Evolutionary conservation across 257 asterid genomes (phyloP).

Genomic region (Petunia axillaris): DNA sequence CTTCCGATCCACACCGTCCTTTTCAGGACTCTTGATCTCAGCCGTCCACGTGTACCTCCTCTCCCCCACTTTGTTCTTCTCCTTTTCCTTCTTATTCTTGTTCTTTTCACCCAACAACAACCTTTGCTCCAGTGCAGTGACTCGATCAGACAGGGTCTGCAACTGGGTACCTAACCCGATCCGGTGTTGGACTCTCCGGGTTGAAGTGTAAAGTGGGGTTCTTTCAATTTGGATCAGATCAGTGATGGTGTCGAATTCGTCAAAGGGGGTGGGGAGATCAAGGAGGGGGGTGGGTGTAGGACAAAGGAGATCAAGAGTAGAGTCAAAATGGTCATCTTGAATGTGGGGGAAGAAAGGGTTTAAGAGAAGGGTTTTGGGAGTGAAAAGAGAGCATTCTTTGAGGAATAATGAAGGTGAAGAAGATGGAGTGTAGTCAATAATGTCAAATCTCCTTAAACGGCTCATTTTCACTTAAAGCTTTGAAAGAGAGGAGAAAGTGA

Average conservation of each 20-base stretch:
- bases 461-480: constrained; percentile 47
- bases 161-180: constrained; percentile 41
- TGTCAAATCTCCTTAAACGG: constrained; percentile 60
- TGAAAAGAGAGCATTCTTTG: constrained; percentile 43
- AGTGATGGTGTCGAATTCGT: constrained; percentile 55
- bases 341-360: constrained; percentile 42
- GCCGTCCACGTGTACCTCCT: constrained; percentile 88
- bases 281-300: constrained; percentile 28
- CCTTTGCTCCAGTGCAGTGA: constrained; percentile 67
- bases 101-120: constrained; percentile 42
- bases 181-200: constrained; percentile 60
- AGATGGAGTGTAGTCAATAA: constrained; percentile 54
- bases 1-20: constrained; percentile 59
- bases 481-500: not conserved
- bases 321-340: constrained; percentile 47
- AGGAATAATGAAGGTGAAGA: constrained; percentile 39
- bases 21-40: constrained; percentile 70
- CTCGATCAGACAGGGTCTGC: constrained; percentile 64
- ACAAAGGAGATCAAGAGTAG: constrained; percentile 49
- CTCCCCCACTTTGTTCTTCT: constrained; percentile 49
- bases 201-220: constrained; percentile 48
- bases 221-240: constrained; percentile 83
- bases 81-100: constrained; percentile 27
- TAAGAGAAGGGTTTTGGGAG: constrained; percentile 39
- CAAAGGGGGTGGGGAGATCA: constrained; percentile 30